Evolutionary conservation across 352 stramenopile species (phyloP), one percentile per base, ranked within the genome.

Genomic region (Globisporangium nunn): DNA sequence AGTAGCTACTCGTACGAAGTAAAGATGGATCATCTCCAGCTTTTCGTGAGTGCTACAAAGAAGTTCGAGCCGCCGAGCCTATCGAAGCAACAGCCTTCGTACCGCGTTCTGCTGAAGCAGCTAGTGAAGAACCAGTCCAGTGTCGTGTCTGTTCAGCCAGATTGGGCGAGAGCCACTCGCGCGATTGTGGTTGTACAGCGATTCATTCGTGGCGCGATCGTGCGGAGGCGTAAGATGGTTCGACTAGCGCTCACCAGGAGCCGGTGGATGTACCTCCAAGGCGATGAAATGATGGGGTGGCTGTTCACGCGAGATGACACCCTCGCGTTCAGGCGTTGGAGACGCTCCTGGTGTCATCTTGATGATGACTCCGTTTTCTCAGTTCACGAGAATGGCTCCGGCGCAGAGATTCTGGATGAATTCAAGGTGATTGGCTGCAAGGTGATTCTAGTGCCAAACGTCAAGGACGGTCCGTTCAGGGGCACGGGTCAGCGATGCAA

Each of bases 311-410:
- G 84, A 62, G 86, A 94, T 45, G 82, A 93, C 43, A 88, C 79
- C 14, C 73, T 95, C 10, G 81, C 86, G 28, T 95, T 95, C 59
- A 78, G 77, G 57, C 72, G 86, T 29, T 95, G 86, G 86, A 76
- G 81, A 52, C 77, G 85, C 15, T 84, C 72, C 8, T 95, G 82
- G 82, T 93, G 85, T 52, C 81, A 89, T 48, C 53, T 94, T 1
- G 78, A 91, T 44, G 68, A 86, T 17, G 66, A 88, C 30, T 78
- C 82, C 1, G 65, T 81, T 6, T 78, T 95, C 8, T 88, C 72
- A 0, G 71, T 92, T 41, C 73, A 93, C 53, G 81, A 67, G 5
- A 88, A 92, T 45, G 84, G 81, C 0, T 90, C 80, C 0, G 81
- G 79, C 1, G 68, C 67, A 0, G 76, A 88, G 53, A 50, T 87